Evolutionary conservation across 371 early-diverging fungal genomes (phyloP).

Genomic region (Mortierella sp.): DNA sequence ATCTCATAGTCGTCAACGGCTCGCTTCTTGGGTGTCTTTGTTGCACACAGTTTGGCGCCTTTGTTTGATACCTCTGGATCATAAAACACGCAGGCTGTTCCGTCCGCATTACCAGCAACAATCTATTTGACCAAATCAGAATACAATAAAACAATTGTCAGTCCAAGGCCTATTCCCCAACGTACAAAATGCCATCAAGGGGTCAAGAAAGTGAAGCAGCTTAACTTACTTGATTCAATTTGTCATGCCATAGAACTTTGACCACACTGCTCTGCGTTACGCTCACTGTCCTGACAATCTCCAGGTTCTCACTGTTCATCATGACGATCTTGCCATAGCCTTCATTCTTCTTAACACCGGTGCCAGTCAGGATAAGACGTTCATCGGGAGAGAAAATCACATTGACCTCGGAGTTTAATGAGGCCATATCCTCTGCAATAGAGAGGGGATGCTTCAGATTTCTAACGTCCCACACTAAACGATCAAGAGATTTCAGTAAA

Average conservation of each 20-base stretch:
- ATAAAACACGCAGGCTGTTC: slow-evolving; percentile 82
- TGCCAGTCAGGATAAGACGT: slow-evolving; percentile 74
- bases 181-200: neutral
- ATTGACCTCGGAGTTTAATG: slow-evolving; percentile 85
- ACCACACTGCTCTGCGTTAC: slow-evolving; percentile 78
- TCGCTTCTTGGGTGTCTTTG: slow-evolving; percentile 73
- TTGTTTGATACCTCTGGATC: slow-evolving; percentile 77
- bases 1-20: slow-evolving; percentile 78
- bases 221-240: slow-evolving; percentile 80
- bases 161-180: neutral
- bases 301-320: slow-evolving; percentile 77
- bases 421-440: slow-evolving; percentile 68
- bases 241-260: slow-evolving; percentile 87
- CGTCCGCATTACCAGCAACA: slow-evolving; percentile 83
- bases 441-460: slow-evolving; percentile 77
- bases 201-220: neutral
- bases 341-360: slow-evolving; percentile 77
- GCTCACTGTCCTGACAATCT: slow-evolving; percentile 67
- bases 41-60: slow-evolving; percentile 83
- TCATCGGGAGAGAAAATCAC: slow-evolving; percentile 92
- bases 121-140: slow-evolving; percentile 58
- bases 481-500: neutral
- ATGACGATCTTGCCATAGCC: slow-evolving; percentile 78
- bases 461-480: slow-evolving; percentile 90
- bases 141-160: neutral